These are phyloP conservation scores for Clarkia xantiana DNA, from an alignment of 345 rosid species.

Conservation along the genomic window DNA sequence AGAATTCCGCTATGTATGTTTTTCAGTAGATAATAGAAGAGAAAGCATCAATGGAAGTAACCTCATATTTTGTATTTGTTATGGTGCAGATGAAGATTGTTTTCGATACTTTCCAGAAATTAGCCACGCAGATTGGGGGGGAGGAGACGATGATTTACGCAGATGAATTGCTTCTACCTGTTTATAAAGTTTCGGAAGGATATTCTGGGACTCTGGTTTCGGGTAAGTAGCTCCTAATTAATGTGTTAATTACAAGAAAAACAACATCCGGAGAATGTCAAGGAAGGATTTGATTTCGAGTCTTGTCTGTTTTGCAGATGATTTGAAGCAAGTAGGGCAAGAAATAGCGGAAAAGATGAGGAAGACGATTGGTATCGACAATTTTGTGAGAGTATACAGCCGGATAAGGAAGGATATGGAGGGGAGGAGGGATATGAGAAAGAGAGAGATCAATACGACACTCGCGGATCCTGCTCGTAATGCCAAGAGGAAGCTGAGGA, in stretches of 20 bases:
- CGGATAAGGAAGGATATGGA: slow-evolving; percentile 49
- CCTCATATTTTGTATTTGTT: slow-evolving; percentile 6
- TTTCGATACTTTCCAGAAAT: slow-evolving; percentile 36
- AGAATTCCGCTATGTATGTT: no score
- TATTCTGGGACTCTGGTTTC: slow-evolving; percentile 55
- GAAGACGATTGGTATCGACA: slow-evolving; percentile 37
- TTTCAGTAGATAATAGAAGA: no score
- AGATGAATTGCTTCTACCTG: slow-evolving; percentile 42
- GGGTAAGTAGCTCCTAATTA: slow-evolving; percentile 23
- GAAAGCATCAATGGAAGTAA: no score
- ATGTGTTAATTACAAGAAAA: neutral
- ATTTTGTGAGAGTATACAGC: slow-evolving; percentile 37
- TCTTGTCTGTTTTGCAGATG: slow-evolving; percentile 26
- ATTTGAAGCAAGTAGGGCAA: slow-evolving; percentile 55
- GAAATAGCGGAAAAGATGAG: slow-evolving; percentile 48
- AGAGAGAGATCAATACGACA: slow-evolving; percentile 68
- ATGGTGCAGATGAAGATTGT: slow-evolving; percentile 51
- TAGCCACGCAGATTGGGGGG: slow-evolving; percentile 25
- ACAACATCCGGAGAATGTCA: neutral
- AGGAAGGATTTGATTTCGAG: neutral
- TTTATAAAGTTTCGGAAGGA: slow-evolving; percentile 89
- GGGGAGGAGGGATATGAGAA: slow-evolving; percentile 65
- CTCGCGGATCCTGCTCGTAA: slow-evolving; percentile 68
- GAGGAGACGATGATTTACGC: slow-evolving; percentile 38
- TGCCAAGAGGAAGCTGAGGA: slow-evolving; percentile 75